Conservation (phyloP, 1,284 basidiomycete species). For the Cutaneotrichosporon dermatis region DNA sequence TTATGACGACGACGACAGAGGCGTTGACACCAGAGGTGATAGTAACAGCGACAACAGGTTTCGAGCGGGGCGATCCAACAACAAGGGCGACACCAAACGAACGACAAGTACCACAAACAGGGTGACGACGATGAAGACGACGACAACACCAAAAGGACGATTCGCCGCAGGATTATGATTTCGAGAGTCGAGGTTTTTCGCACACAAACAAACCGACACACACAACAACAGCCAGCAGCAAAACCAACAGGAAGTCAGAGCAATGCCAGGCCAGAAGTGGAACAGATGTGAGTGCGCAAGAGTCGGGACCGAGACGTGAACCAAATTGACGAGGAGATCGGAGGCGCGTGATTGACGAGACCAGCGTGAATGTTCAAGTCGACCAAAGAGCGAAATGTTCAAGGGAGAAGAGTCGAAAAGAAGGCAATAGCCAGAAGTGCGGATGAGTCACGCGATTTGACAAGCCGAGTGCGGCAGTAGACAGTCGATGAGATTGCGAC, state of each 20-base stretch:
- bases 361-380: no score
- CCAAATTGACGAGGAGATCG: background rate
- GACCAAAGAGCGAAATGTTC: no score
- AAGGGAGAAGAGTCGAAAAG: background rate
- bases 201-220: background rate
- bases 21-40: conserved; percentile 1
- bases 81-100: background rate
- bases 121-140: no score
- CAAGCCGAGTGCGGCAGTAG: background rate
- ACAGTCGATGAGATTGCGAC: background rate
- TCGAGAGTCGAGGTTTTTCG: no score
- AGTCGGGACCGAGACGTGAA: background rate
- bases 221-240: conserved; percentile 6
- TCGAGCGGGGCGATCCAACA: background rate
- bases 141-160: background rate
- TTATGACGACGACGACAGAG: conserved; percentile 1
- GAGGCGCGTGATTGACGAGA: no score
- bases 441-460: background rate
- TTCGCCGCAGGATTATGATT: background rate
- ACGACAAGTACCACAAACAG: no score
- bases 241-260: conserved; percentile 1
- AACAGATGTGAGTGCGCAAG: conserved; percentile 1
- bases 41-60: conserved; percentile 1
- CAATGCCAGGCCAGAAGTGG: background rate
- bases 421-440: no score